phyloP scores from a whole-genome alignment of 495 filamentous ascomycete genomes.

The Aspergillus campestris region DNA sequence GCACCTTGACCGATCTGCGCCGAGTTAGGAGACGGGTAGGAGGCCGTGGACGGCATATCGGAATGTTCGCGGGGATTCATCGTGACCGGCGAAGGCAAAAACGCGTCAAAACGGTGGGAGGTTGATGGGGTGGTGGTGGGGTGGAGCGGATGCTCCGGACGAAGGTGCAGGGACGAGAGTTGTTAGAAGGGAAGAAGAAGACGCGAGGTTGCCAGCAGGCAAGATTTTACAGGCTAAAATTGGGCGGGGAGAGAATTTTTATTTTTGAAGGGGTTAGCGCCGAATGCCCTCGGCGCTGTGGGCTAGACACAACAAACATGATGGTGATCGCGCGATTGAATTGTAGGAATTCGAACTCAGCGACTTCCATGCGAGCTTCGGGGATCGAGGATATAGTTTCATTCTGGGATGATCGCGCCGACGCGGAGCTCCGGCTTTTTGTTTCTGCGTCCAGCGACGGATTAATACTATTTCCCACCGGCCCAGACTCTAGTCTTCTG shows the following conservation, averaged over 20 bases:
- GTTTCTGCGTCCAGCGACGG: conserved; percentile 42
- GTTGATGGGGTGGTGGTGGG: conserved; percentile 24
- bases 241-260: conserved; percentile 29
- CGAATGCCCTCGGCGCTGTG: conserved; percentile 23
- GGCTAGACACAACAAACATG: conserved; percentile 31
- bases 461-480: conserved; percentile 45
- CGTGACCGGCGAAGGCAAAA: conserved; percentile 6
- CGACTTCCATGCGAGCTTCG: conserved; percentile 8
- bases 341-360: conserved; percentile 7
- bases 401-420: conserved; percentile 31
- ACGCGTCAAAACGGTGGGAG: conserved; percentile 8
- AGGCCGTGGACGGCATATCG: conserved; percentile 40
- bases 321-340: conserved; percentile 20
- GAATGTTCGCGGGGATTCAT: conserved; percentile 43
- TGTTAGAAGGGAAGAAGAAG: conserved; percentile 21
- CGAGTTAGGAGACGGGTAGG: conserved; percentile 41
- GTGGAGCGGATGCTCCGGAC: conserved; percentile 12
- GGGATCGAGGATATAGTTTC: conserved; percentile 21
- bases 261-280: conserved; percentile 39
- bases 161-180: conserved; percentile 13
- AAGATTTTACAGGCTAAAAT: conserved; percentile 38
- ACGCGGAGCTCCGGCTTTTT: conserved; percentile 36
- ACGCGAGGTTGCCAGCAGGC: conserved; percentile 21
- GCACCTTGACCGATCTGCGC: conserved; percentile 41
- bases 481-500: conserved; percentile 12